Conservation (phyloP, 805 yeast species). For the Barnettozyma sucrosica region DNA sequence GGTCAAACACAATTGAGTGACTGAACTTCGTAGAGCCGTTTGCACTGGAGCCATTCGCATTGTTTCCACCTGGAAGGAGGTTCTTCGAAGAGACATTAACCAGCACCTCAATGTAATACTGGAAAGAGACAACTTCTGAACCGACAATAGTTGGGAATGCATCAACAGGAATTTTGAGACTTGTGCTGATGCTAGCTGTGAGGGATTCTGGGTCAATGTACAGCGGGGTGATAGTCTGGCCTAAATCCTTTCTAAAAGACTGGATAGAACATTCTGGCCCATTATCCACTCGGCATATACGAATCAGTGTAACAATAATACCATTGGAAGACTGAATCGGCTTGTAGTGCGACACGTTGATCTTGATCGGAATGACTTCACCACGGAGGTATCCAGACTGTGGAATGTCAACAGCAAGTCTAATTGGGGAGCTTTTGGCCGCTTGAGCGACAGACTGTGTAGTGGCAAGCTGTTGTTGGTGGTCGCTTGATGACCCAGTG, state of each 20-base stretch:
- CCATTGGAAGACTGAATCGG: slow-evolving; percentile 66
- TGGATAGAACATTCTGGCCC: slow-evolving; percentile 45
- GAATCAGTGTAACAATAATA: slow-evolving; percentile 67
- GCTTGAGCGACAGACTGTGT: slow-evolving; percentile 1
- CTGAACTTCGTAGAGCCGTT: slow-evolving; percentile 15
- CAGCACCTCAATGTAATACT: slow-evolving; percentile 77
- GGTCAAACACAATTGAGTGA: slow-evolving; percentile 21
- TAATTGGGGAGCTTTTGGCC: slow-evolving; percentile 26
- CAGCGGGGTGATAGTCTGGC: slow-evolving; percentile 71
- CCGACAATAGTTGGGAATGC: slow-evolving; percentile 79
- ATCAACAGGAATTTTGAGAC: slow-evolving; percentile 72
- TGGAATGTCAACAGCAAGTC: slow-evolving; percentile 41
- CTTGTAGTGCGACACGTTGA: slow-evolving; percentile 64
- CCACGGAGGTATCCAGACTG: slow-evolving; percentile 74
- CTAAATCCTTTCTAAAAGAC: slow-evolving; percentile 75
- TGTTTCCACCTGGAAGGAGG: slow-evolving; percentile 21
- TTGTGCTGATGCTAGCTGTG: slow-evolving; percentile 51
- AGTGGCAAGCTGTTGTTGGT: slow-evolving; percentile 2
- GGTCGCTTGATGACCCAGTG: slow-evolving; percentile 17
- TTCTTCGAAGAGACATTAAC: slow-evolving; percentile 70
- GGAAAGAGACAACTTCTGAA: slow-evolving; percentile 68
- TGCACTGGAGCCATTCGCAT: slow-evolving; percentile 24
- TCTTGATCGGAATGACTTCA: slow-evolving; percentile 67
- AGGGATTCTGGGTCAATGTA: slow-evolving; percentile 66
- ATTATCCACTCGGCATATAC: slow-evolving; percentile 69